Base-by-base conservation (phyloP, 768 basidiomycete species). In the Gymnopilus dilepis region DNA sequence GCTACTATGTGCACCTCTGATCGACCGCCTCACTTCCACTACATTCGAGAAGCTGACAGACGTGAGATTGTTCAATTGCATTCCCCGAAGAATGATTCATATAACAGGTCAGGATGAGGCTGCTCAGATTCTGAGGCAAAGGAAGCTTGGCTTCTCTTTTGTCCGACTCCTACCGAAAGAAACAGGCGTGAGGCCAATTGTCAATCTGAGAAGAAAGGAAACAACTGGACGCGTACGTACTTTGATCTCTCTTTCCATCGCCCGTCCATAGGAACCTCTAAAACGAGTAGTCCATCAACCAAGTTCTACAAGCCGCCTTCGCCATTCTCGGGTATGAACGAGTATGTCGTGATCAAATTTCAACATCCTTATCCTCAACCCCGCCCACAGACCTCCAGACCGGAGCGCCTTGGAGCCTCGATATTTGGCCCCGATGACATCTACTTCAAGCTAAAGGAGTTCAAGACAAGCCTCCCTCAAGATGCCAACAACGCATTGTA, bases 91-190 rank as follows among this genome's bases (percentile, higher is more conserved):
- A 26, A 24, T 12, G 3, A 41, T 13, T 55, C 22, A 51, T 6
- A 11, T 24, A 43, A 40, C 12, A n/a, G 15, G 31, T 19, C 62
- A 95, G 90, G 67, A 72, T 22, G 87, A 92, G 61, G 88, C 86
- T 0, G 78, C 83, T 47, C 85, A 86, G 58, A 81, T 94, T 37
- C 74, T 92, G 12, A 81, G 85, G n/a, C 85, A 89, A 65, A 84
- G 94, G 2, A 84, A 77, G 62, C 80, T 97, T 2, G 92, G 93
- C 0, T 94, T 88, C 69, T 94, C 95, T 0, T 92, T 91, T 65
- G 87, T 97, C 15, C 85, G 97, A 2, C 80, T 98, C 6, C 78
- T 99, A 19, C 97, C 97, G 0, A 99, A 99, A 73, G 96, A 96
- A 60, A 92, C 88, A 3, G 97, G 97, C 0, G 94, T 99, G 2